Percentiles rank a stretch among this genome's conserved stretches.
phyloP scores from a whole-genome alignment of 768 basidiomycete genomes.

The Pisolithus marmoratus region DNA sequence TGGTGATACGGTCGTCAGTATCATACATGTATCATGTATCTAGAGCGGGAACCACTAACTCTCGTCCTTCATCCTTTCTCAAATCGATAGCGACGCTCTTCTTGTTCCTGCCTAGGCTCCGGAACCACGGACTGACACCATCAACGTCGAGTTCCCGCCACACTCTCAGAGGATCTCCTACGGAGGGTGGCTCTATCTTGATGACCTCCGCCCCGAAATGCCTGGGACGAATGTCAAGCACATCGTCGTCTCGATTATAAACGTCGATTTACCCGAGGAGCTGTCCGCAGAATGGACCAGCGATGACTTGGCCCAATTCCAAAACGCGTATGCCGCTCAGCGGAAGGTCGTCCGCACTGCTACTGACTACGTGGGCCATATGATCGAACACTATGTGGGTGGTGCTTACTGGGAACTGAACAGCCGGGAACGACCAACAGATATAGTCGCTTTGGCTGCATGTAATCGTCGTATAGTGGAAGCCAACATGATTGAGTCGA shows the following conservation, averaged over 20 bases:
- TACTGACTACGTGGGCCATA: conserved; percentile 10
- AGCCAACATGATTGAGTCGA: neutral
- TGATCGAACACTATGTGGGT: neutral
- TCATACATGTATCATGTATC: neutral
- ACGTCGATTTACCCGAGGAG: conserved; percentile 49
- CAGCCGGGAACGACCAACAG: neutral
- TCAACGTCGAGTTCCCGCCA: conserved; percentile 70
- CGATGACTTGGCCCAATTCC: conserved; percentile 67
- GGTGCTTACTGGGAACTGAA: conserved; percentile 1
- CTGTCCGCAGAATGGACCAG: conserved; percentile 70
- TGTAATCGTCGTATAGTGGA: neutral
- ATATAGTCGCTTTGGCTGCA: neutral
- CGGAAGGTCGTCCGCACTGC: conserved; percentile 37
- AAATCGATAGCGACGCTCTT: conserved; percentile 68
- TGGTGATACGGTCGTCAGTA: conserved; percentile 18
- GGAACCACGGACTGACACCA: conserved; percentile 70
- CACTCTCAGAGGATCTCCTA: conserved; percentile 62
- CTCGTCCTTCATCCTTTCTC: conserved; percentile 49
- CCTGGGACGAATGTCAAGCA: conserved; percentile 24
- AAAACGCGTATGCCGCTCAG: conserved; percentile 59
- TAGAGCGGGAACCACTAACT: conserved; percentile 25
- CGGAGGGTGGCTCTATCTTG: conserved; percentile 60
- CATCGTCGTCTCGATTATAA: neutral
- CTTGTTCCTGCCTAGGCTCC: conserved; percentile 68
- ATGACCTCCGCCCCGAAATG: conserved; percentile 72